Evolutionary conservation across 257 asterid species (phyloP).

Genomic region (Verbena officinalis): DNA sequence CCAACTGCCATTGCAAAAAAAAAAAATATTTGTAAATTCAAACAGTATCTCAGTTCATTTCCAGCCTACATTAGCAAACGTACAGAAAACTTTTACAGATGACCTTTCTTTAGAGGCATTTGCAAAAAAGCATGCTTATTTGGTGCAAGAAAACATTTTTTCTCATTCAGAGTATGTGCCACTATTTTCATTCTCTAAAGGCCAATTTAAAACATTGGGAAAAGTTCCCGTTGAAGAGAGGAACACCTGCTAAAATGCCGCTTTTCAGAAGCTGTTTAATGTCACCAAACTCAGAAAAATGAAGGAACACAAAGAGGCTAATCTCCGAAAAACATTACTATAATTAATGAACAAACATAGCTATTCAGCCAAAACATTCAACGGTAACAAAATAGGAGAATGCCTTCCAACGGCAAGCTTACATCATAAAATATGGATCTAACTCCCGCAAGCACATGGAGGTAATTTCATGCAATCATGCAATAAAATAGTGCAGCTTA

Average conservation of each 20-base stretch:
- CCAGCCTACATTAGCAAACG: constrained; percentile 4
- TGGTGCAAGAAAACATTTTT: neutral
- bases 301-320: neutral
- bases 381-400: constrained; percentile 15
- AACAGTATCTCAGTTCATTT: constrained; percentile 19
- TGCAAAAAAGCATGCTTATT: constrained; percentile 12
- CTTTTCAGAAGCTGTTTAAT: neutral
- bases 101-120: neutral
- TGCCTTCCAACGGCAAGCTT: neutral
- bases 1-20: constrained; percentile 63
- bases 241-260: constrained; percentile 4
- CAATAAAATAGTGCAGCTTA: neutral
- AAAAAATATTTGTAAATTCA: constrained; percentile 31
- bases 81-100: constrained; percentile 9
- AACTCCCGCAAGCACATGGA: neutral
- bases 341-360: constrained; percentile 17
- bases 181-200: neutral
- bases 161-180: constrained; percentile 1
- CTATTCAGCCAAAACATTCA: neutral
- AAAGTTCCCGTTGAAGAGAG: constrained; percentile 1
- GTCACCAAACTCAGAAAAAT: neutral
- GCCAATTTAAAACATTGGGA: neutral
- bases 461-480: neutral
- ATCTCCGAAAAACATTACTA: neutral
- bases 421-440: neutral